Conservation (phyloP, 2,329 filamentous ascomycete genomes). For the Cryphonectria naterciae region DNA sequence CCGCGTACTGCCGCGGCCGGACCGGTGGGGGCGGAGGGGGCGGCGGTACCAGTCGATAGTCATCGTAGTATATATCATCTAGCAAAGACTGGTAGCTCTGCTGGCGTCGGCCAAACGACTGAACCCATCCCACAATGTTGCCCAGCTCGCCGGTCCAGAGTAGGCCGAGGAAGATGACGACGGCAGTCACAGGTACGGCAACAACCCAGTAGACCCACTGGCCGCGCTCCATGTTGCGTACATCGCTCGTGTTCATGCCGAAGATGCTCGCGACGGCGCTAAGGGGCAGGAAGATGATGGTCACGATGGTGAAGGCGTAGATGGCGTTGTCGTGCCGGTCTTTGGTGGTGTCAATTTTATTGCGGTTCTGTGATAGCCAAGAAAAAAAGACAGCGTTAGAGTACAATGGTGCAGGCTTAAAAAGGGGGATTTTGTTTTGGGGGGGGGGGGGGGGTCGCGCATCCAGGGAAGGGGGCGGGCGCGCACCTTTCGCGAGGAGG, state of each 20-base stretch:
- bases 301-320: conserved; percentile 55
- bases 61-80: background rate
- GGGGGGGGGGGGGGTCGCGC: no score
- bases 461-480: no score
- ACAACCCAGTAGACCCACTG: conserved; percentile 57
- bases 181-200: conserved; percentile 50
- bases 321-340: conserved; percentile 51
- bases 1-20: background rate
- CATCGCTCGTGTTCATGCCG: conserved; percentile 57
- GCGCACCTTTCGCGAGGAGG: no score
- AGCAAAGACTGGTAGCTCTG: background rate
- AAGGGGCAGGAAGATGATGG: conserved; percentile 53
- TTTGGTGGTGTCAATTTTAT: conserved; percentile 39
- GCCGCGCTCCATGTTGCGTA: conserved; percentile 33
- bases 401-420: no score
- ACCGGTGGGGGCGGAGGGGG: background rate
- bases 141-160: conserved; percentile 50
- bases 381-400: background rate
- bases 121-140: conserved; percentile 36
- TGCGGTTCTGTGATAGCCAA: background rate
- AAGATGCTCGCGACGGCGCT: conserved; percentile 53
- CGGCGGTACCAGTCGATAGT: background rate
- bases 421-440: no score
- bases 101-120: conserved; percentile 5
- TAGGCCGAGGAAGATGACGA: conserved; percentile 46